Evolutionary conservation across 164 flowering plant genomes (phyloP).

Genomic region (Platanus orientalis): DNA sequence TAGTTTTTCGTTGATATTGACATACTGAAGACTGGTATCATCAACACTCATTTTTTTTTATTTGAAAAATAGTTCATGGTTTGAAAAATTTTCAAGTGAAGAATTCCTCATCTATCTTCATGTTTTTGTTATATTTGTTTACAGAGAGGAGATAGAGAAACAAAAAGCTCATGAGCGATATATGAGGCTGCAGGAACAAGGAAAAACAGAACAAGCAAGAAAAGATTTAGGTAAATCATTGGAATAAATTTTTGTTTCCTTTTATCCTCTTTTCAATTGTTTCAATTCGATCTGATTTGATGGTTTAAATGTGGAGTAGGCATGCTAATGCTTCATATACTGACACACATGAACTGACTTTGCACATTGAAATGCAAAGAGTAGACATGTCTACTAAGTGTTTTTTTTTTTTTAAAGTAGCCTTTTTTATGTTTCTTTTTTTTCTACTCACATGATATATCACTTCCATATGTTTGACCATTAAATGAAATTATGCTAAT

Average conservation of each 20-base stretch:
- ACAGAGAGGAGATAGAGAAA: constrained; percentile 85
- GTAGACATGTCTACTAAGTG: too few species aligned
- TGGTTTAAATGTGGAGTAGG: not conserved
- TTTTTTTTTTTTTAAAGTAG: too few species aligned
- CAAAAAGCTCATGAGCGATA: constrained; percentile 87
- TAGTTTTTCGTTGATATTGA: too few species aligned
- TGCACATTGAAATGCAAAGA: too few species aligned
- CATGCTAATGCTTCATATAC: not conserved
- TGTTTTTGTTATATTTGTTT: constrained; percentile 10
- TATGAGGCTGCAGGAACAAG: constrained; percentile 90
- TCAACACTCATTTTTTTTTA: not conserved
- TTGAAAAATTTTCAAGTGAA: not conserved
- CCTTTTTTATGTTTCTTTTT: too few species aligned
- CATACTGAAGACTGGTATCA: not conserved
- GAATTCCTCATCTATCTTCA: not conserved
- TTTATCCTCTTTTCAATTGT: not conserved
- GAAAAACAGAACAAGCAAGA: constrained; percentile 89
- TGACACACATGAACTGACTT: too few species aligned
- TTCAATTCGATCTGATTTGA: not conserved
- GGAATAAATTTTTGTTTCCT: not conserved
- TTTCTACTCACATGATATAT: too few species aligned
- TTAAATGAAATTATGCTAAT: too few species aligned
- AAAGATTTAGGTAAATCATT: constrained; percentile 70
- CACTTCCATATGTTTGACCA: too few species aligned
- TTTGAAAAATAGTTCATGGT: not conserved